phyloP scores from a whole-genome alignment of 164 flowering plant genomes.

The Kalanchoe fedtschenkoi region DNA sequence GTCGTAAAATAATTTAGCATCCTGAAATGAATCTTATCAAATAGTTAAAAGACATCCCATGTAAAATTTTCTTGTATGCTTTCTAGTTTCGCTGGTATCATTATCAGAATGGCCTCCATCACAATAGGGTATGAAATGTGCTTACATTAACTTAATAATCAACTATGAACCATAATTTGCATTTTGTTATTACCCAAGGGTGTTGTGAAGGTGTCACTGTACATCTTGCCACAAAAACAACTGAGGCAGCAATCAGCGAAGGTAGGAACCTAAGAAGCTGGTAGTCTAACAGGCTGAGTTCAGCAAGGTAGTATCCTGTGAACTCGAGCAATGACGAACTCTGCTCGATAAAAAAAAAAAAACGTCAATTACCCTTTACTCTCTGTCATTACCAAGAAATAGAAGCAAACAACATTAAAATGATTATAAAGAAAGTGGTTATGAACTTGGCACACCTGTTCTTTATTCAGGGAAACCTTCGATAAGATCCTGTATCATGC shows the following conservation, averaged over 20 bases:
- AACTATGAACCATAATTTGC: background rate
- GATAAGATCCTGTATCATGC: background rate
- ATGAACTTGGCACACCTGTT: background rate
- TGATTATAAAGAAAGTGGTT: background rate
- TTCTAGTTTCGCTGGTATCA: background rate
- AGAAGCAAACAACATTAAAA: background rate
- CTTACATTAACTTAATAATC: background rate
- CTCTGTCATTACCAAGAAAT: background rate
- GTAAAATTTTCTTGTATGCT: background rate
- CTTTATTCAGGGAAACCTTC: background rate
- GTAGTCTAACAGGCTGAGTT: constrained; percentile 4
- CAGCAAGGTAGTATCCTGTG: background rate
- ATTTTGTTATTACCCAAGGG: background rate
- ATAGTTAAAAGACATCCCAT: background rate
- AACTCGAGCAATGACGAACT: constrained; percentile 1
- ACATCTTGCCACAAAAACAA: constrained; percentile 2
- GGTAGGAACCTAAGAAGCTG: constrained; percentile 5
- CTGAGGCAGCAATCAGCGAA: background rate
- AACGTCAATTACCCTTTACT: background rate
- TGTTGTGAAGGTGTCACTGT: background rate
- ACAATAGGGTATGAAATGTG: background rate
- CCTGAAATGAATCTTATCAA: background rate
- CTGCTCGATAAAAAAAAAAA: background rate
- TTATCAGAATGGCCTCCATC: background rate
- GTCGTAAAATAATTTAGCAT: background rate